Evolutionary conservation across 1,139 yeast species (phyloP).

Genomic region (Scheffersomyces titani): DNA sequence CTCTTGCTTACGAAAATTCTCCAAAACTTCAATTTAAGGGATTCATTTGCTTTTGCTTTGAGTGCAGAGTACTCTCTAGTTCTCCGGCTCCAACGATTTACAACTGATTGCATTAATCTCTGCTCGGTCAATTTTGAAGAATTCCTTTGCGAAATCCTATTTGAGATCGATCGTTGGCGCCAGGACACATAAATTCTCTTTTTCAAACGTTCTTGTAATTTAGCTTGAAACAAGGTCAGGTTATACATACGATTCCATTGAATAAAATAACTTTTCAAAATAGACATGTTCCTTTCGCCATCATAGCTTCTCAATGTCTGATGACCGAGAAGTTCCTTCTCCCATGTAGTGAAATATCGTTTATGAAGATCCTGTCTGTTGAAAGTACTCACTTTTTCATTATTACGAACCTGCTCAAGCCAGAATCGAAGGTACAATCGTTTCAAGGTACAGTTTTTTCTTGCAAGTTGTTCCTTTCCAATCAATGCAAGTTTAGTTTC

Average conservation of each 20-base stretch:
- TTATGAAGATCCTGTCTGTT: background rate
- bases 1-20: background rate
- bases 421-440: background rate
- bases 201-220: constrained; percentile 2
- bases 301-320: background rate
- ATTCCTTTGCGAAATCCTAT: constrained; percentile 2
- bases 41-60: constrained; percentile 15
- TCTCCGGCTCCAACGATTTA: constrained; percentile 16
- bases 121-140: constrained; percentile 1
- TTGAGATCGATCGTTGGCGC: background rate
- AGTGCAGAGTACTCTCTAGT: constrained; percentile 6
- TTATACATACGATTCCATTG: constrained; percentile 15
- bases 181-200: constrained; percentile 5
- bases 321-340: background rate
- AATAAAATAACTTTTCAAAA: constrained; percentile 4
- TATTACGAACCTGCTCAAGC: background rate
- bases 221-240: background rate
- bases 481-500: constrained; percentile 8
- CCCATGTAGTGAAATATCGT: background rate
- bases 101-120: background rate
- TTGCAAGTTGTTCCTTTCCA: constrained; percentile 3
- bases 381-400: background rate
- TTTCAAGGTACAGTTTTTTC: background rate
- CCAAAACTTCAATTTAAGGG: constrained; percentile 10
- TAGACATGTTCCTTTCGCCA: background rate